A percentile compares a stretch with the other conserved stretches of the same genome.
phyloP scores from a whole-genome alignment of 1,284 basidiomycete species.

The Cerrena zonata region DNA sequence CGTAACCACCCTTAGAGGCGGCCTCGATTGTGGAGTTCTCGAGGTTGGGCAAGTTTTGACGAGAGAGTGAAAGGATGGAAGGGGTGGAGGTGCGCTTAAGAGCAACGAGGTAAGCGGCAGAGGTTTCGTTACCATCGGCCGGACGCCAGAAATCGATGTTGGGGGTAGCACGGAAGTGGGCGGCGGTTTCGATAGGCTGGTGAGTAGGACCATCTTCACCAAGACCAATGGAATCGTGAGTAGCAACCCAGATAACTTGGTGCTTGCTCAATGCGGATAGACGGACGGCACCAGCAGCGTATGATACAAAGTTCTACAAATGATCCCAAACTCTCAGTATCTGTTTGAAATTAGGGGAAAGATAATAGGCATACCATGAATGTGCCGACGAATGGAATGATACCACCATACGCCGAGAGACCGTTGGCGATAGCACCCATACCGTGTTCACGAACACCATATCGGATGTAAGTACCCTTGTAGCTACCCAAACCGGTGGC shows the following conservation, averaged over 20 bases:
- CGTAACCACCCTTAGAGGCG: conserved; percentile 83
- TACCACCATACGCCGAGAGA: conserved; percentile 77
- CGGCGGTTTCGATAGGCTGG: conserved; percentile 87
- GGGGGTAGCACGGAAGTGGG: conserved; percentile 82
- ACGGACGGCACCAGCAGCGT: conserved; percentile 87
- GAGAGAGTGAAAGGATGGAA: conserved; percentile 82
- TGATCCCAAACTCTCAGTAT: background rate
- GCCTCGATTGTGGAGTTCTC: conserved; percentile 83
- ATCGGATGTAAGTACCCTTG: conserved; percentile 86
- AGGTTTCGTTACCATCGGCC: conserved; percentile 92
- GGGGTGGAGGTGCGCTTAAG: conserved; percentile 73
- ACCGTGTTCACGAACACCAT: conserved; percentile 94
- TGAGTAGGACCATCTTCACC: conserved; percentile 96
- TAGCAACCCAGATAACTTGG: conserved; percentile 89
- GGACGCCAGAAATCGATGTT: conserved; percentile 90
- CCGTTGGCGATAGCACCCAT: conserved; percentile 96
- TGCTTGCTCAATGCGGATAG: conserved; percentile 85
- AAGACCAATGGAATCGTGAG: conserved; percentile 86
- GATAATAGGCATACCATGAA: conserved; percentile 58
- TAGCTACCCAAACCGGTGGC: conserved; percentile 81
- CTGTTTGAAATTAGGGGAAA: background rate
- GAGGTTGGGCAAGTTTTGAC: conserved; percentile 91
- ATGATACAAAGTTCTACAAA: conserved; percentile 86
- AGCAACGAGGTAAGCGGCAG: conserved; percentile 81
- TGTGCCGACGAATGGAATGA: conserved; percentile 82